Evolutionary conservation across 176 grass and related monocot species (phyloP), one percentile per base, ranked within the genome.

Genomic region (Zizania latifolia): DNA sequence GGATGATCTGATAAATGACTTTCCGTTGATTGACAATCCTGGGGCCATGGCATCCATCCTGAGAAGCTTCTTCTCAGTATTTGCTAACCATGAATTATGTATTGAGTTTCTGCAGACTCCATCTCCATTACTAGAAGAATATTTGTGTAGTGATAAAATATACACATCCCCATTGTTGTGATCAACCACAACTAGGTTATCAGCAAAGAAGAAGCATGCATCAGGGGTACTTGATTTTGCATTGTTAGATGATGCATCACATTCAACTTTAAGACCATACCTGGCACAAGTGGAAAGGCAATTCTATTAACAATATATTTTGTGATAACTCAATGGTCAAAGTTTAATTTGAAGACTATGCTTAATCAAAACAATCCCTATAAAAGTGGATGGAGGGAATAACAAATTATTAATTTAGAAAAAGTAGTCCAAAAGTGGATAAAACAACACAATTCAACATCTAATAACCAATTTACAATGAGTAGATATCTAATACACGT

Each of bases 181-280:
- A 85, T 99, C 95, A 9, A 92, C 73, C 32, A 81, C 95, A 64
- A 94, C 61, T 70, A 89, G 69, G 68, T 94, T 94, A 72, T 92
- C 95, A 17, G 82, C 83, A 84, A 99, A 99, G 82, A 94, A 90
- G 68, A 99, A 83, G 85, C 95, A 98, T 35, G 95, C 91, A 84
- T 99, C 95, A 67, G 95, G 91, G 85, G 91, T 79, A 32, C 53
- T 90, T 86, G 91, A 98, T 88, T 86, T 92, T 74, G 86, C 71
- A 9, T 24, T 74, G 75, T 99, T 99, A 51, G 75, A 87, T 84
- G 89, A 84, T 79, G 95, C 84, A 55, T 90, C 89, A 43, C 95
- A 99, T 88, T 99, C 95, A 15, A 94, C 76, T 92, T 99, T 99
- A 56, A 99, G 89, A 78, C 84, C 84, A 31, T 99, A 99, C 68